Evolutionary conservation across 2,329 filamentous ascomycete genomes (phyloP), one percentile per base, ranked within the genome.

Genomic region (Xylariaceae sp.): DNA sequence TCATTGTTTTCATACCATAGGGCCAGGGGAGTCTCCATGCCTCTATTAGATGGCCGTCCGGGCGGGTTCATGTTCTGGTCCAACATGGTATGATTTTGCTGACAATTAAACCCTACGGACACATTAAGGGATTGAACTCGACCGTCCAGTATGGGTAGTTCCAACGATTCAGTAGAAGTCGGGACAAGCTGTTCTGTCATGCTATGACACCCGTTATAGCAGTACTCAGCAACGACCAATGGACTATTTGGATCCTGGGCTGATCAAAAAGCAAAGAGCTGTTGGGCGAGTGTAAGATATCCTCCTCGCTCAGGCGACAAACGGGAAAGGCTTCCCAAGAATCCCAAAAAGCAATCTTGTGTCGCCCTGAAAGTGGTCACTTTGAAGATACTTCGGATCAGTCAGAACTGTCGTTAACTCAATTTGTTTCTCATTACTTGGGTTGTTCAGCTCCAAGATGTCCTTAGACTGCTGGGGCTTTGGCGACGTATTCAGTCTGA

Each of bases 1-100:
- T 71, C 63, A 48, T 64, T 61, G 16, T 43, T 54, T 7, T 49
- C 43, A 45, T 66, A 71, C 61, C 67, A 72, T n/a, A 32, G 6
- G 15, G 19, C n/a, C 33, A 42, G 28, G 40, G 34, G 28, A 26
- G 22, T 17, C 30, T 40, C 36, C 42, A 19, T 34, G 24, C 31
- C 41, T 6, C 29, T 41, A 31, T 18, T 44, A 47, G 30, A 44
- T 26, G 3, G 30, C 16, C 16, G 30, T 15, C 16, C 13, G 4
- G 30, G 13, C 30, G 47, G 9, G 28, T 24, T 37, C 22, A 49
- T 44, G 12, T 36, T 39, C 32, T 51, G 43, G 7, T 47, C 45
- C 40, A 55, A 37, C 18, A 28, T 34, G 26, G 44, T 39, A 39
- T 48, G 39, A 33, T 52, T 44, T 33, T 46, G 51, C 24, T 37